These are phyloP conservation scores for Kodamaea plutei DNA, from an alignment of 1,139 yeast genomes.

Conservation along the genomic window DNA sequence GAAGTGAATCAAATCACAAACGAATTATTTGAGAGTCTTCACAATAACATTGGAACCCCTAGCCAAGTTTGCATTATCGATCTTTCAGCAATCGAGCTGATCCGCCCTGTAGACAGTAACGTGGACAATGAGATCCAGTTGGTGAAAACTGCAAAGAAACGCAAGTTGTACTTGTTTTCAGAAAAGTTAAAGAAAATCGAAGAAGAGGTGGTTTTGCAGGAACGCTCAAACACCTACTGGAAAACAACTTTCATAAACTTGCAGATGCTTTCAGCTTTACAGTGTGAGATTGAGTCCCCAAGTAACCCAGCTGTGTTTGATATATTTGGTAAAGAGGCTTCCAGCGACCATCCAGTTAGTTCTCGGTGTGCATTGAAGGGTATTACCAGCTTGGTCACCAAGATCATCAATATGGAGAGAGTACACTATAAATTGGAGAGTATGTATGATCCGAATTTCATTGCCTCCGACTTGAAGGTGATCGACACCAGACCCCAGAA, in stretches of 20 bases:
- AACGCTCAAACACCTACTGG: conserved; percentile 58
- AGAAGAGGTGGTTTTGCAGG: conserved; percentile 36
- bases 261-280: conserved; percentile 51
- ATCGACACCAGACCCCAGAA: conserved; percentile 37
- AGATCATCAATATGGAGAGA: conserved; percentile 49
- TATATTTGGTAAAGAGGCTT: conserved; percentile 49
- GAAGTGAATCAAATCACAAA: conserved; percentile 53
- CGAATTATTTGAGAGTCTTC: conserved; percentile 45
- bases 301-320: conserved; percentile 41
- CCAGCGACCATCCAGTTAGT: conserved; percentile 71
- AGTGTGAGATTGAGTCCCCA: conserved; percentile 51
- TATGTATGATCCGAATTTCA: conserved; percentile 39
- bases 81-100: conserved; percentile 37
- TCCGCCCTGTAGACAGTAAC: conserved; percentile 62
- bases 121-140: conserved; percentile 55
- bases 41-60: conserved; percentile 51
- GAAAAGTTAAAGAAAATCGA: conserved; percentile 43
- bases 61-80: conserved; percentile 57
- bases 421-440: conserved; percentile 49
- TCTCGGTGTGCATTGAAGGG: conserved; percentile 65
- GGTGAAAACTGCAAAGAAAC: conserved; percentile 55
- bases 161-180: conserved; percentile 38
- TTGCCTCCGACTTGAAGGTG: conserved; percentile 33
- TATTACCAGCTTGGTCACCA: conserved; percentile 51
- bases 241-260: conserved; percentile 55